phyloP scores from a whole-genome alignment of 495 filamentous ascomycete genomes.

The Penicilliopsis zonata region DNA sequence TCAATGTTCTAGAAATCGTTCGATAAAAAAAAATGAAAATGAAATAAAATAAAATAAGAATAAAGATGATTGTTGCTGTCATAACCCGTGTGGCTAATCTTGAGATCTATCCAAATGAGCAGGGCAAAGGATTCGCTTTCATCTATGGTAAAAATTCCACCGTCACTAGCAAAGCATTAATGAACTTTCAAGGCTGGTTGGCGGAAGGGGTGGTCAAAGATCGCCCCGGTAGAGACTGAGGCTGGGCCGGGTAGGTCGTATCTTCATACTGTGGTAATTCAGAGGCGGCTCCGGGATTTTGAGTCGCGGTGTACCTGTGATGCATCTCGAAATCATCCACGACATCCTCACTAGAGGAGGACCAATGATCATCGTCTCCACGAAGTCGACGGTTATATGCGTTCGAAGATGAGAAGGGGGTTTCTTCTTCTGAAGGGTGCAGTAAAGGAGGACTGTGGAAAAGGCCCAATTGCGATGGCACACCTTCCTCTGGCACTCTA shows the following conservation, averaged over 20 bases:
- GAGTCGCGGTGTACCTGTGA: slow-evolving; percentile 17
- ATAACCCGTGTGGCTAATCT: not conserved
- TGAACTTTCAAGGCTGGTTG: too few species aligned
- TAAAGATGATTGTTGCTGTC: not conserved
- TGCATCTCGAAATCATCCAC: slow-evolving; percentile 32
- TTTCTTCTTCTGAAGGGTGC: slow-evolving; percentile 5
- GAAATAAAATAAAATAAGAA: too few species aligned
- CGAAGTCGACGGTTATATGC: slow-evolving; percentile 17
- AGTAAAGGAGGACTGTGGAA: slow-evolving; percentile 4
- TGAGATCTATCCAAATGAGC: not conserved
- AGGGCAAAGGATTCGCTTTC: too few species aligned
- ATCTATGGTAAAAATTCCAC: too few species aligned
- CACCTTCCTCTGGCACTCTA: slow-evolving; percentile 3
- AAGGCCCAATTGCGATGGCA: too few species aligned
- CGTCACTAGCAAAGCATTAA: too few species aligned
- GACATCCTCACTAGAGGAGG: slow-evolving; percentile 31
- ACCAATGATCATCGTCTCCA: slow-evolving; percentile 27
- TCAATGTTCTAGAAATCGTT: too few species aligned
- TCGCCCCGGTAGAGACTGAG: slow-evolving; percentile 22
- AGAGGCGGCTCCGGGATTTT: slow-evolving; percentile 11
- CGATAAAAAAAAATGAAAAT: too few species aligned
- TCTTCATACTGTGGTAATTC: slow-evolving; percentile 16
- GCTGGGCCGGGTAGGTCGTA: slow-evolving; percentile 24
- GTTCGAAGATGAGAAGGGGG: slow-evolving; percentile 16
- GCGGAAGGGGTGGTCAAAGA: slow-evolving; percentile 6